Conservation (phyloP, 805 yeast genomes). For the Myxozyma kluyveri region DNA sequence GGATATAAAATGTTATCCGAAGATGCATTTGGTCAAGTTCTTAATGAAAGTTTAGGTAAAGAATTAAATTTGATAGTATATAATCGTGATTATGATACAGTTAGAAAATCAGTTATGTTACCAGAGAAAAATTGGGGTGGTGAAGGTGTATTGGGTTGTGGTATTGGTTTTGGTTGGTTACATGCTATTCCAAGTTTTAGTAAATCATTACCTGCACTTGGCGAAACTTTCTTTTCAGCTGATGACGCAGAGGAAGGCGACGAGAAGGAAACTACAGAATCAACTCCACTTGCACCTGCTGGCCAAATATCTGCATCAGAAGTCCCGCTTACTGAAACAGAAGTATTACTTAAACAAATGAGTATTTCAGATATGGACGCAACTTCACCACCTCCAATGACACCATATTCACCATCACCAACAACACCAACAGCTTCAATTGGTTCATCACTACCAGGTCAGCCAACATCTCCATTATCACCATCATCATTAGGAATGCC, state of each 20-base stretch:
- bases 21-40: slow-evolving; percentile 12
- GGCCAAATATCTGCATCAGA: background rate
- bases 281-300: background rate
- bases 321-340: slow-evolving; percentile 23
- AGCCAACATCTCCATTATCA: slow-evolving; percentile 1
- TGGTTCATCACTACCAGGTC: background rate
- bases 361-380: slow-evolving; percentile 3
- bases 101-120: slow-evolving; percentile 81
- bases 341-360: slow-evolving; percentile 17
- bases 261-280: background rate
- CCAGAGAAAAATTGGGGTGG: slow-evolving; percentile 80
- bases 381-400: background rate
- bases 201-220: slow-evolving; percentile 18
- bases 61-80: slow-evolving; percentile 59
- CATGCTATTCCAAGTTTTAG: slow-evolving; percentile 45
- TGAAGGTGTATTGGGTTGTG: slow-evolving; percentile 83
- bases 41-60: slow-evolving; percentile 15
- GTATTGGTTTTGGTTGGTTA: slow-evolving; percentile 87
- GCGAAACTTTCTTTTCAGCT: slow-evolving; percentile 24
- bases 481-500: slow-evolving; percentile 12
- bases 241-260: slow-evolving; percentile 13
- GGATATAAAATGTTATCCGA: slow-evolving; percentile 53
- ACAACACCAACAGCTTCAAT: background rate
- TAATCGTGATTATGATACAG: slow-evolving; percentile 80
- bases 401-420: background rate